Evolutionary conservation across 257 asterid species (phyloP), one percentile per base, ranked within the genome.

Genomic region (Fraxinus americana): DNA sequence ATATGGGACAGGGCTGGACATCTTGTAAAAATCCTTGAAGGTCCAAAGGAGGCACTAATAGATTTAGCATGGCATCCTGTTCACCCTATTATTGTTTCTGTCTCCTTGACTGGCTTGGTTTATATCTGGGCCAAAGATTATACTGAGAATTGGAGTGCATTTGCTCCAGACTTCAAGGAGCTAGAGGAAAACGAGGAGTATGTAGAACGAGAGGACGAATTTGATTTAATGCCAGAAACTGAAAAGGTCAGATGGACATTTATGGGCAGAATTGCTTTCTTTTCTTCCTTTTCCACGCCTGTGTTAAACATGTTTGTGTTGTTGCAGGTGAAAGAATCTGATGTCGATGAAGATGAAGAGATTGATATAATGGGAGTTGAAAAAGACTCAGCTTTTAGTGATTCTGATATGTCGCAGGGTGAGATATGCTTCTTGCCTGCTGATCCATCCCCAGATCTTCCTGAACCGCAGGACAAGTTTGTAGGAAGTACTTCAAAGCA

Each of bases 21-120:
- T 85, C 97, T 94, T 82, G 98, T 92, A 21, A 94, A 94, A 83
- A 92, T 94, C 73, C 98, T 94, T 65, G 98, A 94, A 84, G 98
- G 97, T 67, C 98, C 98, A 74, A 92, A 92, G 83, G 98, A 94
- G 83, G 97, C 95, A 43, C 83, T 94, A 63, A 85, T 89, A 76
- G 98, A 94, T 90, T 85, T 94, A 83, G 91, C 92, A 23, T 94
- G 98, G 98, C 98, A 94, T 87, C 98, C 98, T 68, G 91, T 92
- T 70, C 91, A 81, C 81, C 98, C 98, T 17, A 71, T 94, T 73
- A 95, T 94, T 73, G 92, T 88, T 66, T 94, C 98, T 74, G 97
- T 92, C 81, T 94, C 98, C 68, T 82, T 94, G 83, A 79, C 91
- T 80, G 98, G 98, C 45, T 84, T 89, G 86, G 94, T 87, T 39